phyloP scores from a whole-genome alignment of 805 yeast species.

The Ogataea neopini region DNA sequence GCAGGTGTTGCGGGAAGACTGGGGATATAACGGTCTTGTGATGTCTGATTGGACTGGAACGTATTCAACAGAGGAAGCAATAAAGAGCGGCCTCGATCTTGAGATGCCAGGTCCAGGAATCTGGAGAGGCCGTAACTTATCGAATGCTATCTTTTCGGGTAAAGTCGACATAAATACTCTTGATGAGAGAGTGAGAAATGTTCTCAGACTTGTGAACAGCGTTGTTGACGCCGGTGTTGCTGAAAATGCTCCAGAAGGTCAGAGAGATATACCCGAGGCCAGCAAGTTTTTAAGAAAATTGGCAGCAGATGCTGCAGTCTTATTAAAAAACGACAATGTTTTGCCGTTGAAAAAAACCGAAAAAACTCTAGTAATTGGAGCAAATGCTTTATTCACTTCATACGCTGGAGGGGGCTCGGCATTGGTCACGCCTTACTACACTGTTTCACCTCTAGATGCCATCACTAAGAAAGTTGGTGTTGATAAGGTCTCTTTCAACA shows the following conservation, averaged over 20 bases:
- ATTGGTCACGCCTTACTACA: slow-evolving; percentile 47
- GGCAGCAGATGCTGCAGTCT: slow-evolving; percentile 54
- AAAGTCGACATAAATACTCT: slow-evolving; percentile 43
- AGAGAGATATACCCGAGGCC: slow-evolving; percentile 50
- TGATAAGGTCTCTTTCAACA: slow-evolving; percentile 17
- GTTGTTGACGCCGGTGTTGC: slow-evolving; percentile 44
- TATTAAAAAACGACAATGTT: slow-evolving; percentile 52
- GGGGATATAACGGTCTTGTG: slow-evolving; percentile 55
- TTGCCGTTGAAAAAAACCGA: slow-evolving; percentile 49
- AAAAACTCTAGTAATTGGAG: slow-evolving; percentile 53
- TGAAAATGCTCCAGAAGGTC: slow-evolving; percentile 39
- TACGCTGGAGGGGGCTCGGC: slow-evolving; percentile 66
- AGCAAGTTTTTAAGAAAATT: slow-evolving; percentile 42
- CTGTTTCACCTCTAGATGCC: slow-evolving; percentile 50
- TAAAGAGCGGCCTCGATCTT: slow-evolving; percentile 58
- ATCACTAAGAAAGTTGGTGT: slow-evolving; percentile 35
- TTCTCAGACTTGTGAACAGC: slow-evolving; percentile 49
- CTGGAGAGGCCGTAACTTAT: slow-evolving; percentile 41
- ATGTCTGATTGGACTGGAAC: slow-evolving; percentile 71
- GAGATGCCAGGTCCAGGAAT: slow-evolving; percentile 66
- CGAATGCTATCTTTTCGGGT: slow-evolving; percentile 42
- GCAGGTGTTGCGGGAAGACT: slow-evolving; percentile 53
- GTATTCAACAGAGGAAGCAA: slow-evolving; percentile 46
- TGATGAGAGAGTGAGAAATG: slow-evolving; percentile 49
- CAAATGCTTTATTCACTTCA: slow-evolving; percentile 20